Base-by-base conservation (phyloP, 164 flowering plant genomes). In the Nymphaea thermarum region DNA sequence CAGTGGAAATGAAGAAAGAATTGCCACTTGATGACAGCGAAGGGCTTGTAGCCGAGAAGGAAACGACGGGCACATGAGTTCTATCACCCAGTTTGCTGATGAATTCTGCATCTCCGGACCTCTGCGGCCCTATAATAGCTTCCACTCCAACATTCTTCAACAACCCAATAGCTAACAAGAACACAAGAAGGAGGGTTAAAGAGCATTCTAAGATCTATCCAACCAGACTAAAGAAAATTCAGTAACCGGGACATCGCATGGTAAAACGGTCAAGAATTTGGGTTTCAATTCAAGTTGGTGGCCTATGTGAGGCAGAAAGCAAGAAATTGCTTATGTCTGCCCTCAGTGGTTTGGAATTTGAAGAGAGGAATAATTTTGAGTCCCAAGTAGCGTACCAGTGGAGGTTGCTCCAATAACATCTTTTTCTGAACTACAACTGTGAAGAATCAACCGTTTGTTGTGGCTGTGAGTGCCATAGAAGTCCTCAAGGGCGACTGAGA, bases 401-500 rank as follows among this genome's bases (percentile, higher is more conserved):
- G 59, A 65, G 6, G 76, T 72, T 3, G 76, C 69, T 1, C 43
- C 59, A 3, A 70, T 64, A 42, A 43, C 63, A 66, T 69, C 72
- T 16, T 14, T 17, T 42, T 62, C 55, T 0, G 76, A 73, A 18
- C 65, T 53, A 8, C 69, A 61, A 7, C 17, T 42, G 16, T 68
- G 66, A 17, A 60, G 60, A 6, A 73, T n/a, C 43, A 53, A 69
- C 7, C 66, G 47, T 41, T 43, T 64, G 43, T 42, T 44, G 18
- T 42, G 15, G 18, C 14, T 15, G 41, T 55, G 53, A 15, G 17
- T 12, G 18, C 51, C 51, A 42, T 67, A 71, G 59, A 65, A 71
- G 10, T 74, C 73, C 12, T 70, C 60, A 1, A 74, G 60, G 6
- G 74, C 67, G 67, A 67, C 59, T 11, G 71, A 44, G n/a, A 74